Base-by-base conservation (phyloP, 116 monocot species). In the Papilionanthe hybrid region DNA sequence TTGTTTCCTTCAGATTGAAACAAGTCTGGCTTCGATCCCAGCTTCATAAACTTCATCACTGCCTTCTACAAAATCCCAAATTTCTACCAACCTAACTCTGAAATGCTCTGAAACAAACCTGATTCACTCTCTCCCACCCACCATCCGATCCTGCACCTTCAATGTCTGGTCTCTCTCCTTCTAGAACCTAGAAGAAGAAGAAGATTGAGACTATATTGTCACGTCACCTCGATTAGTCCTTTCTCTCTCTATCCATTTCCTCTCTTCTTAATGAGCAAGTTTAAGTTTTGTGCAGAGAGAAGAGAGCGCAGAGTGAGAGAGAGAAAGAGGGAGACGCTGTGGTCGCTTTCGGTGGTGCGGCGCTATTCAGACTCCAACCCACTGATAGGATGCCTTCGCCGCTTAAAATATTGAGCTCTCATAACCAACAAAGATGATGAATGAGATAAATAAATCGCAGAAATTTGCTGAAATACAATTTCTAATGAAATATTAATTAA, bases 31-130 rank as follows among this genome's bases (percentile, higher is more conserved):
- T 95, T 95, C 41, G 89, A 90, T 56, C 95, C 95, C 86, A 95
- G 79, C 95, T 92, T 92, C 95, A 95, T 95, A 69, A 86, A 95
- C 92, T 95, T 95, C 95, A 95, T 95, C 79, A 82, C 43, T 76
- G 41, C 68, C 25, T 23, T 42, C 5, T 13, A 12, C 8, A 50
- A 53, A 53, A 53, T 53, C 53, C 53, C 53, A 53, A 74, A 74
- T 74, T n/a, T 20, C 20, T 58, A 27, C 83, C 19, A 44, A 28
- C 29, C 47, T 32, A 43, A 72, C 43, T n/a, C 72, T 47, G n/a
- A 79, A 76, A 76, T 42, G 22, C 19, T 17, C 68, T 55, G 29
- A 72, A 72, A 47, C 29, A 20, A 68, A 49, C 7, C n/a, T 19
- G 43, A 20, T 22, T 28, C 44, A 60, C 42, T 75, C 57, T 30